Base-by-base conservation (phyloP, 352 stramenopile species). In the Plasmopara halstedii region DNA sequence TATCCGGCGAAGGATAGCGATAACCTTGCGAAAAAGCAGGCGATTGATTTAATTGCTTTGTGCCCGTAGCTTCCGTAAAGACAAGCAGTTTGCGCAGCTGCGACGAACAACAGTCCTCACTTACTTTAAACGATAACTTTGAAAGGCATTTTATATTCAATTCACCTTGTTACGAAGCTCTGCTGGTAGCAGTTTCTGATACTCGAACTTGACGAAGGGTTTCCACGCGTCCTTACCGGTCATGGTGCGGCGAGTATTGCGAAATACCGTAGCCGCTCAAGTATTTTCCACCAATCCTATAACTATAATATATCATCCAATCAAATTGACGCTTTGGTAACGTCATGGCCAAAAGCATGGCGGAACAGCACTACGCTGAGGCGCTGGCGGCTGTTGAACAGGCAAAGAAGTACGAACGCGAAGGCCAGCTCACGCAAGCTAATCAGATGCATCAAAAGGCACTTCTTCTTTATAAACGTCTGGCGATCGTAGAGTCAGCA, bases 141-240 rank as follows among this genome's bases (percentile, higher is more conserved):
- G n/a, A n/a, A n/a, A n/a, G n/a, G n/a, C n/a, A n/a, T n/a, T n/a
- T n/a, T n/a, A n/a, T n/a, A n/a, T n/a, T 35, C 13, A 14, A 35
- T 35, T 8, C n/a, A 35, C 72, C 58, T 83, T 85, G 60, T 85
- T 64, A 42, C 80, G 80, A 45, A 87, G 53, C 36, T 77, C 64
- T 14, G 64, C 63, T 35, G 77, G 72, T 58, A 92, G 64, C 41
- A 88, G 60, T 20, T 78, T 72, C 60, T 82, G 59, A 62, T 84
- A 86, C 64, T 70, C 58, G 59, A 88, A 89, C 58, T 74, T 76
- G 60, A 87, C 83, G 58, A 89, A 92, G 21, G 80, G 80, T 63
- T 87, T 70, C 73, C 74, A 92, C 60, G 56, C 63, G 29, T 67
- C 50, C 38, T 65, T 70, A 35, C 82, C 75, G 71, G 70, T 89